Base-by-base conservation (phyloP, 148 eudicot species). In the Polygonum maritimum region DNA sequence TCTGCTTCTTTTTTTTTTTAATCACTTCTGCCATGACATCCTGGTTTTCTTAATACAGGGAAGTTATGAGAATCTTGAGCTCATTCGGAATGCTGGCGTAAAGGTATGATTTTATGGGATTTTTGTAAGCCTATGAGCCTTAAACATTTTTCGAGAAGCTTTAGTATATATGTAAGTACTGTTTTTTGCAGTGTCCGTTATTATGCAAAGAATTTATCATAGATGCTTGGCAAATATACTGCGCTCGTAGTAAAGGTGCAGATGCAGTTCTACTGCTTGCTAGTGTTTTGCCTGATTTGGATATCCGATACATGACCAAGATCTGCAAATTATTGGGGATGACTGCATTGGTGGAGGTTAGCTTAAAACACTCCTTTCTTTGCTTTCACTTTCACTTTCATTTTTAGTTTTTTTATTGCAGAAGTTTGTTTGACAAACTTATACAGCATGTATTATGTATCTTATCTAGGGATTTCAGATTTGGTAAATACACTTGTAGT, bases 191-290 rank as follows among this genome's bases (percentile, higher is more conserved):
- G 98, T 92, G 98, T 75, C 98, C 98, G 82, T 81, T 94, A 4
- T 85, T 94, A 78, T 94, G 98, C 85, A 94, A 94, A 88, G 98
- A 94, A 49, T 94, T 94, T 74, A 82, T 94, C 62, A 78, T 94
- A 76, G 98, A 94, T 71, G 98, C 96, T 74, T 94, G 98, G 98
- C 98, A 94, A 86, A 78, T 94, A 77, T 94, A 88, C 83, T 87
- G 84, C 81, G 98, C 98, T 76, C 88, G 98, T 83, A 79, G 69
- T 71, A 94, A 90, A 85, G 98, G 98, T 76, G 98, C 98, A 54
- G 98, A 94, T 88, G 98, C 97, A 48, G 73, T 94, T 85, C 87
- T 94, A 74, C 78, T 94, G 74, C 92, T 94, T 84, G 98, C 98
- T 76, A 84, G 80, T 78, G 88, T 94, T 83, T 82, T 94, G 75